Evolutionary conservation across 1,284 basidiomycete genomes (phyloP).

Genomic region (Athelia psychrophila): DNA sequence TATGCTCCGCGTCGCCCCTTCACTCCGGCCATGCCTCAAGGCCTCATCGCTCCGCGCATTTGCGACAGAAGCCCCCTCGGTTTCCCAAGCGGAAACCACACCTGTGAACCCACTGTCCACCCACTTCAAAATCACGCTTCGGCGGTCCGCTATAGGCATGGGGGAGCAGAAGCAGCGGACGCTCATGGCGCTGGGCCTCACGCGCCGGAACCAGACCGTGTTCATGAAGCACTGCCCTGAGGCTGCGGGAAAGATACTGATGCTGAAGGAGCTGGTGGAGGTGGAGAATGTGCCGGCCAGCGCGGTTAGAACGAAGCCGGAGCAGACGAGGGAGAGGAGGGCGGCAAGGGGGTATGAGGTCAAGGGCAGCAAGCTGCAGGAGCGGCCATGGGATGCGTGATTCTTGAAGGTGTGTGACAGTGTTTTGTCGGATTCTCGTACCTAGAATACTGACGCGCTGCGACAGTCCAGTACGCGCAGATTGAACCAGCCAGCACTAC

Average conservation of each 20-base stretch:
- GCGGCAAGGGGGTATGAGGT: constrained; percentile 56
- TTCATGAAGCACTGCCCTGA: constrained; percentile 73
- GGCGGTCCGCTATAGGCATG: constrained; percentile 80
- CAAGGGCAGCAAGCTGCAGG: not conserved
- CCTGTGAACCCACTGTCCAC: constrained; percentile 40
- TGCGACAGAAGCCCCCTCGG: not conserved
- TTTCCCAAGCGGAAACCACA: constrained; percentile 1
- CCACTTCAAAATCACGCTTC: constrained; percentile 83
- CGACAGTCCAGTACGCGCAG: too few species aligned
- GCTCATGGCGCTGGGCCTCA: constrained; percentile 73
- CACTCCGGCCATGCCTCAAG: not conserved
- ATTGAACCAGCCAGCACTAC: too few species aligned
- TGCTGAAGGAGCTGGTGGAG: constrained; percentile 84
- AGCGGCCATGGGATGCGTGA: not conserved
- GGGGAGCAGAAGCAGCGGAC: constrained; percentile 71
- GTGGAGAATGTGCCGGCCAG: constrained; percentile 76
- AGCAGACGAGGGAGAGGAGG: constrained; percentile 63
- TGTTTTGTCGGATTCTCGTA: not conserved
- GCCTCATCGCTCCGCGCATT: not conserved
- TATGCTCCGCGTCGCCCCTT: not conserved
- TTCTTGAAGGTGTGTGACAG: not conserved
- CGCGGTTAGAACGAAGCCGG: constrained; percentile 60
- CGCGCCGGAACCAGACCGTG: constrained; percentile 78
- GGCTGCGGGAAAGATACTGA: constrained; percentile 78
- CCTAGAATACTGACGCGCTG: too few species aligned